phyloP scores from a whole-genome alignment of 768 basidiomycete genomes.

The Chalciporus pseudorubinellus region DNA sequence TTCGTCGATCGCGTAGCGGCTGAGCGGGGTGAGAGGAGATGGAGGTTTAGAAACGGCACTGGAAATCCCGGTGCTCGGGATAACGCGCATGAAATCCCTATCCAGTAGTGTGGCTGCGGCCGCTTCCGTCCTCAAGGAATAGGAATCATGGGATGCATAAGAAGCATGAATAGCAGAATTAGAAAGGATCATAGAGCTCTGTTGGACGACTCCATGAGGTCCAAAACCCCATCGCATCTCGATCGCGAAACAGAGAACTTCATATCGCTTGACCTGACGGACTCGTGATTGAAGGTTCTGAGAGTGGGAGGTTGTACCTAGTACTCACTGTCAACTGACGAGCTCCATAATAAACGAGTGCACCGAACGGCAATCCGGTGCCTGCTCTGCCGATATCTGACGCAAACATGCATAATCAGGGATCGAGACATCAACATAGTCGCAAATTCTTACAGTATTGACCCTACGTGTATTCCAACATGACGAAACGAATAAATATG shows the following conservation, averaged over 20 bases:
- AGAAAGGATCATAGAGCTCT: constrained; percentile 21
- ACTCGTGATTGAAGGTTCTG: not conserved
- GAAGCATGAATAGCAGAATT: not conserved
- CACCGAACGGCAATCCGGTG: constrained; percentile 25
- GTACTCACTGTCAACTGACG: constrained; percentile 25
- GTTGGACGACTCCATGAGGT: constrained; percentile 9
- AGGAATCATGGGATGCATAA: not conserved
- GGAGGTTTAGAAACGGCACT: not conserved
- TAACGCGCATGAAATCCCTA: constrained; percentile 20
- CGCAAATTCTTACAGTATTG: constrained; percentile 22
- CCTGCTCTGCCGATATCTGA: constrained; percentile 28
- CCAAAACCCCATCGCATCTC: constrained; percentile 25
- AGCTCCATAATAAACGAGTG: constrained; percentile 20
- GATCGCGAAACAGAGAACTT: constrained; percentile 29
- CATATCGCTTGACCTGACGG: constrained; percentile 25
- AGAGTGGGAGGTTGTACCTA: not conserved
- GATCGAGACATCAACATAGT: not conserved
- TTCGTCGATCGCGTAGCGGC: constrained; percentile 17
- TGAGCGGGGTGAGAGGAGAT: constrained; percentile 21
- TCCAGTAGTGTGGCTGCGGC: constrained; percentile 6
- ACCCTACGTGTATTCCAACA: constrained; percentile 15
- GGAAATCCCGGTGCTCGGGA: constrained; percentile 3
- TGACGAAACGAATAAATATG: not conserved
- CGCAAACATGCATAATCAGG: not conserved
- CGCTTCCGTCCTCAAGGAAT: not conserved